Conservation (phyloP, 2,329 filamentous ascomycete genomes). For the Lasiodiplodia citricola region DNA sequence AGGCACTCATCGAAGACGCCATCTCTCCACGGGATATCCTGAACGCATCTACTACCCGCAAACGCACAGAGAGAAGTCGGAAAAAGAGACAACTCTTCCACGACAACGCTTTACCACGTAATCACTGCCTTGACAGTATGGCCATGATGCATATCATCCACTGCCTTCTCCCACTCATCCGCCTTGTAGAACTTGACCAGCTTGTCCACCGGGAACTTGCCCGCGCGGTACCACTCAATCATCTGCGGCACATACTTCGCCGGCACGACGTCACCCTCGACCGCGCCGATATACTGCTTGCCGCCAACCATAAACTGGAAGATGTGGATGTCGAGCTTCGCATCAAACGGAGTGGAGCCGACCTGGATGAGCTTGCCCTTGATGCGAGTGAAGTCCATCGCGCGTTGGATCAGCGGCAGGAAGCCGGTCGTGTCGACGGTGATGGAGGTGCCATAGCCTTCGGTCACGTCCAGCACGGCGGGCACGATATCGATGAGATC, state of each 20-base stretch:
- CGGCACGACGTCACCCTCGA: conserved; percentile 51
- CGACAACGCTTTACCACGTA: conserved; percentile 38
- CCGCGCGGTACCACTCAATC: conserved; percentile 56
- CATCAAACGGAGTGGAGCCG: conserved; percentile 50
- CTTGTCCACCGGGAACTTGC: conserved; percentile 54
- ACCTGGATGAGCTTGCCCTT: conserved; percentile 58
- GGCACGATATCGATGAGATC: conserved; percentile 33
- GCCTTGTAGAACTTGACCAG: conserved; percentile 52
- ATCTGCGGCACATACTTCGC: conserved; percentile 52
- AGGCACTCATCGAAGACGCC: conserved; percentile 53
- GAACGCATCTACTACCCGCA: conserved; percentile 66
- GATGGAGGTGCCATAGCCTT: conserved; percentile 46
- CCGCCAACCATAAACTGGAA: conserved; percentile 56
- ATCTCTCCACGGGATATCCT: conserved; percentile 58
- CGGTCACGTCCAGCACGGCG: conserved; percentile 41
- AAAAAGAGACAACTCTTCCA: neutral
- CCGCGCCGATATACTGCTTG: conserved; percentile 55
- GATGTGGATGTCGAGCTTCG: conserved; percentile 48
- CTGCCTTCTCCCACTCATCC: conserved; percentile 47
- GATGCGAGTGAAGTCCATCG: conserved; percentile 49
- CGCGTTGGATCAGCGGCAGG: conserved; percentile 47
- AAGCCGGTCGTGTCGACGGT: conserved; percentile 57
- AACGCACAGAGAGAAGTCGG: neutral
- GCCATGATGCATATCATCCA: conserved; percentile 51
- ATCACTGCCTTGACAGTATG: conserved; percentile 50